Conservation (phyloP, 768 basidiomycete genomes). For the Phanerochaete sordida region DNA sequence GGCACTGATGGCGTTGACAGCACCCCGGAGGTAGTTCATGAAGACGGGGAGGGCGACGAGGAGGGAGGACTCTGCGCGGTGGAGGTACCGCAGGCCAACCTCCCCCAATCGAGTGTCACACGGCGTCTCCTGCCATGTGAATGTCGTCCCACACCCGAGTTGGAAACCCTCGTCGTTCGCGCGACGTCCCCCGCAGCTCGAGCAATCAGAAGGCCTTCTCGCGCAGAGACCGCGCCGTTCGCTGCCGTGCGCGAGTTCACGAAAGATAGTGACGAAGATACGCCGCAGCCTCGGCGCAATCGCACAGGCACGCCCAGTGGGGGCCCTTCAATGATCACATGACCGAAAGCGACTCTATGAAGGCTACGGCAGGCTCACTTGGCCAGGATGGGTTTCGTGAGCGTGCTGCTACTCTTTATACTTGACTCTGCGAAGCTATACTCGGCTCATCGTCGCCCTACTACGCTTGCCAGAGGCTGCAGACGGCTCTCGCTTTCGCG, state of each 20-base stretch:
- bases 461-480: too few species aligned
- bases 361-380: too few species aligned
- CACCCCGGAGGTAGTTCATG: slow-evolving; percentile 90
- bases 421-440: too few species aligned
- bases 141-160: not conserved
- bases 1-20: slow-evolving; percentile 79
- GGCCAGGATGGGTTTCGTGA: too few species aligned
- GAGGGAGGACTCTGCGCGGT: not conserved
- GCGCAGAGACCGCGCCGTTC: not conserved
- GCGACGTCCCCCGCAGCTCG: not conserved
- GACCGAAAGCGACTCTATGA: too few species aligned
- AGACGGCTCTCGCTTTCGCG: too few species aligned
- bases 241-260: not conserved
- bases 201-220: not conserved
- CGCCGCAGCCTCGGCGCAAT: not conserved
- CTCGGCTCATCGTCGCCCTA: too few species aligned
- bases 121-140: slow-evolving; percentile 6
- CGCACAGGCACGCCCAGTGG: not conserved
- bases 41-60: slow-evolving; percentile 15
- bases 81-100: not conserved
- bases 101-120: not conserved
- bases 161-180: not conserved
- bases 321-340: too few species aligned
- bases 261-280: not conserved
- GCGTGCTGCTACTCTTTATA: too few species aligned